These are phyloP conservation scores for Apiospora sp. DNA, from an alignment of 2,329 filamentous ascomycete species.

Conservation along the genomic window DNA sequence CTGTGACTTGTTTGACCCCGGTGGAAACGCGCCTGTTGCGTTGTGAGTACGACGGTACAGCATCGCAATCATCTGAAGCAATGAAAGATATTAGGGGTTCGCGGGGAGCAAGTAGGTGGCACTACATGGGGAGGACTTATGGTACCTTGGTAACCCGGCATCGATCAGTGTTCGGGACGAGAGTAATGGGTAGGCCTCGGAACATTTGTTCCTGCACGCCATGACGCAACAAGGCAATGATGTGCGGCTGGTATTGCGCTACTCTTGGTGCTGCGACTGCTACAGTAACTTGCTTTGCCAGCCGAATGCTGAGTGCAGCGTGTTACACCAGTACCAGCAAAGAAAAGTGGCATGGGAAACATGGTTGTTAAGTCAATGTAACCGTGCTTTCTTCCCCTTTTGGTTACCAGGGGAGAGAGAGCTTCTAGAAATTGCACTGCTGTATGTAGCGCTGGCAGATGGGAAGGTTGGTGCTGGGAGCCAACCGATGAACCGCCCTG, in stretches of 20 bases:
- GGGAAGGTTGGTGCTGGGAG: neutral
- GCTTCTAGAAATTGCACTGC: neutral
- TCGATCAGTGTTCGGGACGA: neutral
- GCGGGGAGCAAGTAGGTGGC: neutral
- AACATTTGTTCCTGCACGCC: conserved; percentile 21
- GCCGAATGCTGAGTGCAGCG: neutral
- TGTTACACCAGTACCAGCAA: neutral
- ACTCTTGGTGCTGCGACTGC: conserved; percentile 2
- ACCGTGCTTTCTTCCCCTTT: neutral
- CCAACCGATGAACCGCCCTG: conserved; percentile 7
- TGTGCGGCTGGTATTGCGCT: neutral
- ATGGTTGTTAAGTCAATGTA: neutral
- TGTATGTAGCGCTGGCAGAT: neutral
- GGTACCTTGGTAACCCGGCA: conserved; percentile 5
- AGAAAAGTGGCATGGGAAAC: neutral
- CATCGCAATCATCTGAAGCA: neutral
- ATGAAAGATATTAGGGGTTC: conserved; percentile 9
- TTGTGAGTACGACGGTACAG: neutral
- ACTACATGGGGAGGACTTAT: neutral
- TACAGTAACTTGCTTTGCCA: no score
- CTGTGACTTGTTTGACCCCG: neutral
- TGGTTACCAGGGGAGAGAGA: neutral
- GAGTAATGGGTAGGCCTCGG: neutral
- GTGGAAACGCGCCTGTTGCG: neutral
- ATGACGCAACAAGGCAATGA: neutral